Evolutionary conservation across 768 basidiomycete genomes (phyloP).

Genomic region (Mycena capillaripes): DNA sequence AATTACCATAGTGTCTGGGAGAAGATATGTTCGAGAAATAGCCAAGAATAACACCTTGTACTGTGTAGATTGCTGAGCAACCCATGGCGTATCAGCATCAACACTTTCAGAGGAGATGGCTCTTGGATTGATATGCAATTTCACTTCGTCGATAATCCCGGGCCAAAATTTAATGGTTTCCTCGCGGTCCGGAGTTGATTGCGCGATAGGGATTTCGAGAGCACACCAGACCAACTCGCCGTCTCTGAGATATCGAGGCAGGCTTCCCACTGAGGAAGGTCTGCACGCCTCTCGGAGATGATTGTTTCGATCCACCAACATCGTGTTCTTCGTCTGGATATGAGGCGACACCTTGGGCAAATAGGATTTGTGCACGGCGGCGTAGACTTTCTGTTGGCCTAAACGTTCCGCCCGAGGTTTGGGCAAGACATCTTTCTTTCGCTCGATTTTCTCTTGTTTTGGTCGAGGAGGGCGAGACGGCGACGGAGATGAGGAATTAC

Average conservation of each 20-base stretch:
- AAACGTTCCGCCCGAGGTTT: constrained; percentile 24
- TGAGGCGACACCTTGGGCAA: constrained; percentile 50
- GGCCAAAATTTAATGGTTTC: constrained; percentile 81
- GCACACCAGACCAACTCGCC: constrained; percentile 83
- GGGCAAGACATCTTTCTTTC: constrained; percentile 30
- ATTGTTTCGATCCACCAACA: constrained; percentile 72
- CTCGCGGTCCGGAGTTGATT: constrained; percentile 44
- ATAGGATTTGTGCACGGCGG: constrained; percentile 56
- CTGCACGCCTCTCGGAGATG: constrained; percentile 73
- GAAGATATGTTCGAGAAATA: constrained; percentile 60
- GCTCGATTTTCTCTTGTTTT: constrained; percentile 26
- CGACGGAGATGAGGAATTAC: constrained; percentile 41
- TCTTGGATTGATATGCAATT: constrained; percentile 60
- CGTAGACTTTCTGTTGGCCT: constrained; percentile 43
- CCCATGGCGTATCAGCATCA: constrained; percentile 17
- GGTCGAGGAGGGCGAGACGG: constrained; percentile 44
- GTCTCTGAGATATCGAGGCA: constrained; percentile 74
- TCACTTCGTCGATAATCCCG: constrained; percentile 72
- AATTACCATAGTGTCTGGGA: constrained; percentile 71
- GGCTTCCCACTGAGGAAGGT: constrained; percentile 50
- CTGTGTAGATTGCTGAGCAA: constrained; percentile 30
- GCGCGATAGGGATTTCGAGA: constrained; percentile 62
- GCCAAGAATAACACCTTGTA: constrained; percentile 82
- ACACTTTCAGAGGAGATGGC: constrained; percentile 39
- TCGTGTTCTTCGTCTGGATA: constrained; percentile 55